These are phyloP conservation scores for Ceratocystis diversiconidia DNA, from an alignment of 2,329 filamentous ascomycete species.

Conservation along the genomic window DNA sequence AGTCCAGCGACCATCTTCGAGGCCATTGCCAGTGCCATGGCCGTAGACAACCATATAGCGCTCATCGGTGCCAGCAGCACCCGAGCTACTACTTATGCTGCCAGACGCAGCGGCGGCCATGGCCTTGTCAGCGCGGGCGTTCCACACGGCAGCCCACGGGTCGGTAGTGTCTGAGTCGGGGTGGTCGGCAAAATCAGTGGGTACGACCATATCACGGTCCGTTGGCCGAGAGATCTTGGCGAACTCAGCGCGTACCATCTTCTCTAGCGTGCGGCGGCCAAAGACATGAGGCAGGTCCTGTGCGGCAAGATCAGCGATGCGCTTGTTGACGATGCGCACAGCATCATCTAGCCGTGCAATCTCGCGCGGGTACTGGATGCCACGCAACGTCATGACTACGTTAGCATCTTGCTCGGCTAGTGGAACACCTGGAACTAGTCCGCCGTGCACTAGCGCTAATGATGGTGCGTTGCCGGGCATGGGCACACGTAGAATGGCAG, in stretches of 20 bases:
- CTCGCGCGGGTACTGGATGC: slow-evolving; percentile 43
- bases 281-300: slow-evolving; percentile 7
- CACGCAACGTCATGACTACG: slow-evolving; percentile 86
- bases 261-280: slow-evolving; percentile 15
- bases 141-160: slow-evolving; percentile 54
- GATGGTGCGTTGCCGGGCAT: slow-evolving; percentile 39
- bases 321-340: slow-evolving; percentile 21
- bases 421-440: slow-evolving; percentile 61
- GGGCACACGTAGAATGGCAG: slow-evolving; percentile 57
- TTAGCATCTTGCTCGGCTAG: slow-evolving; percentile 60
- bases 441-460: slow-evolving; percentile 66
- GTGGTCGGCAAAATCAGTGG: slow-evolving; percentile 35
- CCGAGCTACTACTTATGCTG: slow-evolving; percentile 3
- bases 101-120: not conserved
- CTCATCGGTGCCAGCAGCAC: slow-evolving; percentile 19
- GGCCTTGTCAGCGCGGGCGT: slow-evolving; percentile 32
- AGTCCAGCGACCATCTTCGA: slow-evolving; percentile 49
- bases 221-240: slow-evolving; percentile 12
- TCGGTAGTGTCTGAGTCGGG: slow-evolving; percentile 37
- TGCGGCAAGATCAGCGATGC: slow-evolving; percentile 15
- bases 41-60: slow-evolving; percentile 68
- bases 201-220: slow-evolving; percentile 26
- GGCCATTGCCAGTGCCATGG: slow-evolving; percentile 63
- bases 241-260: slow-evolving; percentile 15
- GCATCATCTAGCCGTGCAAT: slow-evolving; percentile 26